phyloP scores from a whole-genome alignment of 306 rosid genomes.

The Nissolia schottii region DNA sequence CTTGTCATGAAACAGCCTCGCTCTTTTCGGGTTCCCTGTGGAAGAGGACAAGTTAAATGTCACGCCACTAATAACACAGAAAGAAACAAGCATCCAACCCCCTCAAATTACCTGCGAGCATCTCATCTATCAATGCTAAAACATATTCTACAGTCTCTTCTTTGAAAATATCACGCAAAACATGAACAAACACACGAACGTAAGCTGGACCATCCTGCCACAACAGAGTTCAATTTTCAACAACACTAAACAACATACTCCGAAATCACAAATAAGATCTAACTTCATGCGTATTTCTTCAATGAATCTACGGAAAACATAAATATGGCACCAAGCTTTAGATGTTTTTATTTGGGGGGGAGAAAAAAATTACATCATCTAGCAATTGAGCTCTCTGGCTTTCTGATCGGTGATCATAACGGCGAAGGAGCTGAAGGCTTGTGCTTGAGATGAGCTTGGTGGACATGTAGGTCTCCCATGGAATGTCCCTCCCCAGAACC shows the following conservation, averaged over 20 bases:
- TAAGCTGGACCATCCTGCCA: slow-evolving; percentile 86
- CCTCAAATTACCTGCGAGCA: slow-evolving; percentile 57
- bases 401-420: slow-evolving; percentile 69
- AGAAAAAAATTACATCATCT: slow-evolving; percentile 50
- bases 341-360: neutral
- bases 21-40: slow-evolving; percentile 87
- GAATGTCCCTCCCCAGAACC: slow-evolving; percentile 79
- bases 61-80: neutral
- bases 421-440: slow-evolving; percentile 82
- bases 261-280: neutral
- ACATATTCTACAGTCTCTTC: slow-evolving; percentile 82
- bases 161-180: slow-evolving; percentile 67
- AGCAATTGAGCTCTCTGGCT: slow-evolving; percentile 66
- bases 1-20: slow-evolving; percentile 82
- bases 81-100: neutral
- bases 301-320: neutral
- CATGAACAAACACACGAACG: slow-evolving; percentile 66
- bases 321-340: neutral
- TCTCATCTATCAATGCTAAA: slow-evolving; percentile 67
- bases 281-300: neutral
- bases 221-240: neutral
- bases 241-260: neutral
- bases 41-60: slow-evolving; percentile 20
- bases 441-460: slow-evolving; percentile 76
- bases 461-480: slow-evolving; percentile 84